Evolutionary conservation across 805 yeast genomes (phyloP).

Genomic region (Candida maris): DNA sequence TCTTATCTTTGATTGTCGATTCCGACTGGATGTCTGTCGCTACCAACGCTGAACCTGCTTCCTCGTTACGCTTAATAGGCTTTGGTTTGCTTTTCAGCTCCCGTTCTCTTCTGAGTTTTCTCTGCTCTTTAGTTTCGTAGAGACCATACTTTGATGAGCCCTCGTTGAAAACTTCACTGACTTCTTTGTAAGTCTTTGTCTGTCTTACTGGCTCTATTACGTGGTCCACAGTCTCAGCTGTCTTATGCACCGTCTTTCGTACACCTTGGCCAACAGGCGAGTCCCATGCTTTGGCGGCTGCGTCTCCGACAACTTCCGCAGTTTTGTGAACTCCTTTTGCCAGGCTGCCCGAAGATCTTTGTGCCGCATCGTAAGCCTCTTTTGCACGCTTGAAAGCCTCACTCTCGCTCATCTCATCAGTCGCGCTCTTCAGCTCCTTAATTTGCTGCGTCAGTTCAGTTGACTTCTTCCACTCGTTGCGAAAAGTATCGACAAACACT

Average conservation of each 20-base stretch:
- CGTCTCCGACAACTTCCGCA: constrained; percentile 90
- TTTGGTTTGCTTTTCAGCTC: constrained; percentile 55
- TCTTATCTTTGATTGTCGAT: constrained; percentile 46
- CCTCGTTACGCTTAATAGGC: constrained; percentile 72
- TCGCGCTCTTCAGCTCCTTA: constrained; percentile 92
- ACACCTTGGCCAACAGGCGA: constrained; percentile 88
- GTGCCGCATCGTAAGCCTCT: constrained; percentile 87
- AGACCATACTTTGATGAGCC: constrained; percentile 94
- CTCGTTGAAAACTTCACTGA: constrained; percentile 84
- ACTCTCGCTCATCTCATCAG: constrained; percentile 89
- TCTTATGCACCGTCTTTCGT: constrained; percentile 73
- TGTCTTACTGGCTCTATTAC: constrained; percentile 89
- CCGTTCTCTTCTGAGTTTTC: constrained; percentile 66
- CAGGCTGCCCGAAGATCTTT: constrained; percentile 57
- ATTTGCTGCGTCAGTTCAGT: constrained; percentile 87
- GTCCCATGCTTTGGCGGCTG: constrained; percentile 92
- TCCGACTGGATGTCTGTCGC: constrained; percentile 76
- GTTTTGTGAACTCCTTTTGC: constrained; percentile 77
- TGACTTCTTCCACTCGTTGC: constrained; percentile 85
- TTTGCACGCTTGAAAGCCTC: constrained; percentile 91
- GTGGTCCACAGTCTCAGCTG: constrained; percentile 85
- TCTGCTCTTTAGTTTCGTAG: constrained; percentile 76
- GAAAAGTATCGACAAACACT: constrained; percentile 91
- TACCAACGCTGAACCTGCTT: constrained; percentile 78
- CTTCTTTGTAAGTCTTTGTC: constrained; percentile 85